Evolutionary conservation across 1,284 basidiomycete species (phyloP).

Genomic region (Mycena sp.): DNA sequence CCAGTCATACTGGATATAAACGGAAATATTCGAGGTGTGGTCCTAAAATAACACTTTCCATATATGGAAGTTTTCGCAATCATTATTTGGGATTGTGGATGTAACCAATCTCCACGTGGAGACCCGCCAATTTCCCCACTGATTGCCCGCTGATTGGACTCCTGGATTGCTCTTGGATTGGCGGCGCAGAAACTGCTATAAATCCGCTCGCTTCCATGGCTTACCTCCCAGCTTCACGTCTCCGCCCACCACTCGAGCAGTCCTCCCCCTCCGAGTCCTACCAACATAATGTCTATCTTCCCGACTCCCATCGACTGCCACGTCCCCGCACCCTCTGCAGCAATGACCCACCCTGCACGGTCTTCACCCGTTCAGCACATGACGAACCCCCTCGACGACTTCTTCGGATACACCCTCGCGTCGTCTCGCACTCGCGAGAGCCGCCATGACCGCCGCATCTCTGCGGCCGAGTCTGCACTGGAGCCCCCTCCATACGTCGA

Average conservation of each 20-base stretch:
- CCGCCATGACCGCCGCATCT: constrained; percentile 31
- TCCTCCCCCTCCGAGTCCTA: not conserved
- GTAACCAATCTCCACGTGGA: too few relatives aligned
- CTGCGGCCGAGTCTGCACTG: constrained; percentile 13
- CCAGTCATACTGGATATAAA: too few relatives aligned
- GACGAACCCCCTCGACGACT: constrained; percentile 28
- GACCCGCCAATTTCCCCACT: too few relatives aligned
- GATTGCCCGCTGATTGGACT: not conserved
- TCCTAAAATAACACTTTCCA: constrained; percentile 17
- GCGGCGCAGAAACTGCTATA: too few relatives aligned
- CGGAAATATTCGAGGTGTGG: too few relatives aligned
- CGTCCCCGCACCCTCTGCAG: constrained; percentile 18
- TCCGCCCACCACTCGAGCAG: too few relatives aligned
- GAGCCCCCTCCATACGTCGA: constrained; percentile 27
- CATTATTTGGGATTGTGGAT: too few relatives aligned
- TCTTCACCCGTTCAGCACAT: constrained; percentile 5
- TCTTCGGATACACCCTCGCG: constrained; percentile 29
- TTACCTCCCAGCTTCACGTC: too few relatives aligned
- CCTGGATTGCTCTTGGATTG: too few relatives aligned
- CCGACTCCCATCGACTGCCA: too few relatives aligned
- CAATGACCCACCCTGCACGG: constrained; percentile 20
- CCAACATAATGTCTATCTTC: not conserved
- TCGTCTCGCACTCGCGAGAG: constrained; percentile 28
- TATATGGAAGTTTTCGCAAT: constrained; percentile 4
- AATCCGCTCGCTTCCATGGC: too few relatives aligned